These are phyloP conservation scores for Eragrostis nindensis DNA, from an alignment of 176 grass and related monocot genomes.

Conservation along the genomic window DNA sequence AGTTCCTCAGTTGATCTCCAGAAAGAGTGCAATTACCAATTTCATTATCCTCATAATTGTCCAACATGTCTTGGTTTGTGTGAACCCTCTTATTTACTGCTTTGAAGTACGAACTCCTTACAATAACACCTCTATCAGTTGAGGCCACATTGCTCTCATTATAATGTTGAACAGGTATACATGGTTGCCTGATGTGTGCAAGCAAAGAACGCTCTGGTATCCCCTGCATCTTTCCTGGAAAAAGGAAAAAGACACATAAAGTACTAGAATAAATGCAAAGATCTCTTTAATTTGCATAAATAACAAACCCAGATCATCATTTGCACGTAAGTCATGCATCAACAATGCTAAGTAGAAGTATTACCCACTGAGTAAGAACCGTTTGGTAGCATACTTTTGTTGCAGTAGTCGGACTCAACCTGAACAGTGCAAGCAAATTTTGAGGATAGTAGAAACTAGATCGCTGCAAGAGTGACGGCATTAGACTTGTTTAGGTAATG, in stretches of 20 bases:
- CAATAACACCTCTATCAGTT: slow-evolving; percentile 51
- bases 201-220: slow-evolving; percentile 48
- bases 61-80: slow-evolving; percentile 40
- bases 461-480: background rate
- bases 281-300: slow-evolving; percentile 8
- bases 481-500: slow-evolving; percentile 15
- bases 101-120: slow-evolving; percentile 77
- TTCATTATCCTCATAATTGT: slow-evolving; percentile 39
- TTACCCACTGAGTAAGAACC: slow-evolving; percentile 56
- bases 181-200: slow-evolving; percentile 41
- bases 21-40: slow-evolving; percentile 41
- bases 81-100: slow-evolving; percentile 46
- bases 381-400: slow-evolving; percentile 28
- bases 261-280: slow-evolving; percentile 30
- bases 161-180: slow-evolving; percentile 17
- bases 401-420: slow-evolving; percentile 60
- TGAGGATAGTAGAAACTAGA: slow-evolving; percentile 25
- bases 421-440: slow-evolving; percentile 49
- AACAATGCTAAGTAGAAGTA: slow-evolving; percentile 32
- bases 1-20: slow-evolving; percentile 36
- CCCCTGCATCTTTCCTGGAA: slow-evolving; percentile 43
- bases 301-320: slow-evolving; percentile 12
- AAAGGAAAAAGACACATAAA: slow-evolving; percentile 25
- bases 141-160: slow-evolving; percentile 37
- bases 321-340: slow-evolving; percentile 25